Base-by-base conservation (phyloP, 768 basidiomycete species). In the Mycena latifolia region DNA sequence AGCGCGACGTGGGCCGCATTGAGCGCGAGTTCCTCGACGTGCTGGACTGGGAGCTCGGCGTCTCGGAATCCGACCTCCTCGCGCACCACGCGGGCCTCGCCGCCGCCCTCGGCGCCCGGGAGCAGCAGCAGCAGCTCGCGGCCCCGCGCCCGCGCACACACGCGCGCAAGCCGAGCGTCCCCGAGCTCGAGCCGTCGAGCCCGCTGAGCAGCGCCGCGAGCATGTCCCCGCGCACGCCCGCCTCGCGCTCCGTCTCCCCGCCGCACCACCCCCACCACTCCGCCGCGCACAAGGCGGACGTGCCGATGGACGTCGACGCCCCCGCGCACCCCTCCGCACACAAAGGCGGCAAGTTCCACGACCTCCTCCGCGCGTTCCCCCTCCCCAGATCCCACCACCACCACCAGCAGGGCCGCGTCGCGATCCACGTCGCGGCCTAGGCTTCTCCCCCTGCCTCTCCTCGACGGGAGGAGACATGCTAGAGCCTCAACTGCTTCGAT, bases 21-120 rank as follows among this genome's bases (percentile, higher is more conserved):
- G 61, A 62, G 60, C 50, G 60, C 12, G 66, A 67, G 60, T 67
- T 67, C 9, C 55, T 67, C 11, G 66, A 58, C 15, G 61, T 67
- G 41, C 50, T 67, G 6, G 66, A 53, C 17, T 67, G 66, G 66
- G 55, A 67, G 55, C 61, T 67, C 3, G 61, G 55, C 27, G 60
- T 67, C 1, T 1, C 24, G 11, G 60, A 67, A 45, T 50, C 41
- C 25, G 60, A 67, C 0, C 1, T 62, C 24, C 3, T 58, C 11
- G 60, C 55, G 48, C 60, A 62, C n/a, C 59, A 61, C 20, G 54
- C 61, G 43, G 65, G 47, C 2, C 37, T 66, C 8, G 5, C 55
- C 1, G 50, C 17, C 5, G 15, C 37, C 8, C 37, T 17, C 14
- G 37, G 37, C 37, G 15, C 37, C 37, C n/a, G n/a, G n/a, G n/a